These are phyloP conservation scores for Solanum pimpinellifolium DNA, from an alignment of 257 asterid species.

Conservation along the genomic window DNA sequence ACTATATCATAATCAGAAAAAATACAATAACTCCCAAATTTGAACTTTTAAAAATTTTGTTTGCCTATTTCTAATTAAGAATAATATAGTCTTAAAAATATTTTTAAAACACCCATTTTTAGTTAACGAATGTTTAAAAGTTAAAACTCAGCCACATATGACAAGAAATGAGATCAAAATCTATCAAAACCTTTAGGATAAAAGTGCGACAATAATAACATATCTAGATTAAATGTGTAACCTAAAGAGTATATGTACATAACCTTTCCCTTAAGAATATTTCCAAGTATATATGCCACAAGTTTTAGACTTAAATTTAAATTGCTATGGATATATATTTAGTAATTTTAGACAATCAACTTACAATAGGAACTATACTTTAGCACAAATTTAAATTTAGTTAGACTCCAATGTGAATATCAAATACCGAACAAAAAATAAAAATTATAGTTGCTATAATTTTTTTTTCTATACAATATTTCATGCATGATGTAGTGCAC, in stretches of 20 bases:
- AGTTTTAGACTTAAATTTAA: background rate
- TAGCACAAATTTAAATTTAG: accelerated
- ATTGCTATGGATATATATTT: too few species aligned
- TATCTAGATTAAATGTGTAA: background rate
- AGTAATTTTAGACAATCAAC: background rate
- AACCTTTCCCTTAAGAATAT: background rate
- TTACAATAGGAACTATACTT: background rate
- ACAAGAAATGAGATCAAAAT: background rate
- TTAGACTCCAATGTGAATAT: too few species aligned
- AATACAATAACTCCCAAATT: background rate
- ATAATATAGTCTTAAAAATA: background rate
- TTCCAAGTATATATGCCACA: background rate
- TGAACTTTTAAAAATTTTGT: background rate
- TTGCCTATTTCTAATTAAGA: background rate
- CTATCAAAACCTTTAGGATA: background rate
- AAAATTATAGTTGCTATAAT: background rate
- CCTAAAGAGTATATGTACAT: background rate
- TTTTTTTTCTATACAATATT: background rate
- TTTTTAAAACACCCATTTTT: background rate
- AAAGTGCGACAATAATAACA: background rate
- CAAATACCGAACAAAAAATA: accelerated
- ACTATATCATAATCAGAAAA: background rate
- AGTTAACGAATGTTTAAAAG: background rate
- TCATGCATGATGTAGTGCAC: background rate
- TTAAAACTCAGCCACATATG: background rate